These are phyloP conservation scores for Claviceps quebecensis DNA, from an alignment of 2,329 filamentous ascomycete species.

Conservation along the genomic window DNA sequence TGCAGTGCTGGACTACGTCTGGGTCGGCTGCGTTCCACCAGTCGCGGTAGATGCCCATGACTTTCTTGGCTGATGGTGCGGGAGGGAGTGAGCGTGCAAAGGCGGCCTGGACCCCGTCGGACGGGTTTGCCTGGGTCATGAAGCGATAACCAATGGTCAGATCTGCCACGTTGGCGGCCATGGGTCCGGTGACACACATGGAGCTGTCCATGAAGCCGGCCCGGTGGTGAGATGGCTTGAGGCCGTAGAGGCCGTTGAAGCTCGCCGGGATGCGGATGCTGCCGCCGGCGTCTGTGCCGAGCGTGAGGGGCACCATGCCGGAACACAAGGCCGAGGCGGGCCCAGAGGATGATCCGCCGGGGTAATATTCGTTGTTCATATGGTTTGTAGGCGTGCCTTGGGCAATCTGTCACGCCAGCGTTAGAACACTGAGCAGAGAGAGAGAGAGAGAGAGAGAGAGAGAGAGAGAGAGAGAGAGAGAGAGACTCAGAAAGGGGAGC, in stretches of 20 bases:
- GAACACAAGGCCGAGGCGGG: constrained; percentile 55
- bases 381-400: constrained; percentile 68
- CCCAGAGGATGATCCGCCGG: constrained; percentile 69
- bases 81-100: constrained; percentile 46
- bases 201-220: constrained; percentile 41
- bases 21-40: constrained; percentile 39
- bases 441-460: constrained; percentile 4
- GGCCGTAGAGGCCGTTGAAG: constrained; percentile 68
- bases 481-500: not conserved
- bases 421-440: constrained; percentile 13
- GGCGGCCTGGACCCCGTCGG: constrained; percentile 41
- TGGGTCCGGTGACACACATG: constrained; percentile 55
- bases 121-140: constrained; percentile 59
- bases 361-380: constrained; percentile 62
- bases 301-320: constrained; percentile 59
- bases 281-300: constrained; percentile 66
- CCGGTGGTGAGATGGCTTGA: constrained; percentile 67
- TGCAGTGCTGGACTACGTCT: constrained; percentile 46
- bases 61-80: constrained; percentile 31
- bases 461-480: constrained; percentile 6
- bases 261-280: constrained; percentile 59
- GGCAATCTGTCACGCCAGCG: constrained; percentile 26
- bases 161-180: constrained; percentile 63
- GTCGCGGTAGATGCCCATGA: constrained; percentile 56
- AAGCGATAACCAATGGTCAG: constrained; percentile 70